phyloP scores from a whole-genome alignment of 1,139 yeast species.

The Sugiyamaella neomexicana region DNA sequence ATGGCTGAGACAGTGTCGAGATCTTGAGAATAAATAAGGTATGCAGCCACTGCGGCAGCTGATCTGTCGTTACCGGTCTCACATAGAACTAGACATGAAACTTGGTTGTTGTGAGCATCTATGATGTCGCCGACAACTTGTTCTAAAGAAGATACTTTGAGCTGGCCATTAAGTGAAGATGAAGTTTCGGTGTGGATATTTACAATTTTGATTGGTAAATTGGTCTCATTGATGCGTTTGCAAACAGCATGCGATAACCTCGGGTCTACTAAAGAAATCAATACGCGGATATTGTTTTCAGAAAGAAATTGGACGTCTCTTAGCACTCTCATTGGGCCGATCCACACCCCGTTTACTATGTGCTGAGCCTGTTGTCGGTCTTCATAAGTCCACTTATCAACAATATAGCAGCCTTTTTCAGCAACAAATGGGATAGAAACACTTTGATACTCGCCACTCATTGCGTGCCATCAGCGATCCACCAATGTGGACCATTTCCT shows the following conservation, averaged over 20 bases:
- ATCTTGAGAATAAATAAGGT: conserved; percentile 29
- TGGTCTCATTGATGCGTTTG: not conserved
- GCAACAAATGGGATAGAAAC: no score
- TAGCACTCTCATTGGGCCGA: conserved; percentile 37
- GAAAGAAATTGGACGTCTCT: conserved; percentile 31
- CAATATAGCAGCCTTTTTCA: no score
- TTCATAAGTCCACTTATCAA: conserved; percentile 35
- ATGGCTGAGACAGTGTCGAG: conserved; percentile 31
- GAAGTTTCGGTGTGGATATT: conserved; percentile 5
- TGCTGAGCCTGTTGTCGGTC: conserved; percentile 35
- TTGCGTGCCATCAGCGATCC: no score
- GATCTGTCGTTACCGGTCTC: conserved; percentile 40
- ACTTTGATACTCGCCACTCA: no score
- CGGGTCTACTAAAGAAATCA: conserved; percentile 29
- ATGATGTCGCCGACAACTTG: conserved; percentile 1
- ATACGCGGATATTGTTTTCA: conserved; percentile 30
- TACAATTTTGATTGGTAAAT: not conserved
- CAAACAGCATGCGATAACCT: conserved; percentile 4
- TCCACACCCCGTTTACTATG: conserved; percentile 34
- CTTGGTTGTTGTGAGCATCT: not conserved
- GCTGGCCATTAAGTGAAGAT: conserved; percentile 4
- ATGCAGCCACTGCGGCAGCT: conserved; percentile 38
- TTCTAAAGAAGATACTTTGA: not conserved
- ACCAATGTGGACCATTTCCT: no score
- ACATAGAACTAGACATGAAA: conserved; percentile 30